Evolutionary conservation across 169 alveolate genomes (phyloP).

Genomic region (Toxoplasma gondii): DNA sequence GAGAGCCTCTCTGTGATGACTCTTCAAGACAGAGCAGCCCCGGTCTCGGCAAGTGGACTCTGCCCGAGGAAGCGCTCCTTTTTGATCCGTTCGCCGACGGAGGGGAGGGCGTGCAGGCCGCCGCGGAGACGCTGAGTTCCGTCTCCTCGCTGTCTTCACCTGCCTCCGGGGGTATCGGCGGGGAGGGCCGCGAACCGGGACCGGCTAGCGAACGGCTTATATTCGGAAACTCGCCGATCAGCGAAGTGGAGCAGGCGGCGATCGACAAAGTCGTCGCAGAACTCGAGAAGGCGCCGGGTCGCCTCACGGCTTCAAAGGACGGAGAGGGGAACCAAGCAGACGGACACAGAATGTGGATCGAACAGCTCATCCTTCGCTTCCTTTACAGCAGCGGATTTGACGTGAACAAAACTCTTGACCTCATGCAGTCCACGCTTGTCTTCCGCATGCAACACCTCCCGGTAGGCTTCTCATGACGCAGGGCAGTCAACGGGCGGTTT

Average conservation of each 20-base stretch:
- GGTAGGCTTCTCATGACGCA: not conserved
- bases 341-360: slow-evolving; percentile 17
- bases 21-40: not conserved
- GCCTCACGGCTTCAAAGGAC: not conserved
- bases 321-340: slow-evolving; percentile 13
- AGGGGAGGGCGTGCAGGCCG: not conserved
- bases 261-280: slow-evolving; percentile 38
- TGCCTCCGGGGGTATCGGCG: not conserved
- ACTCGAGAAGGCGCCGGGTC: not conserved
- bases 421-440: not conserved
- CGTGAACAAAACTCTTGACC: not conserved
- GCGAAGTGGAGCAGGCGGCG: slow-evolving; percentile 50
- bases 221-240: slow-evolving; percentile 43
- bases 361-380: slow-evolving; percentile 38
- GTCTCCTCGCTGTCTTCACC: not conserved
- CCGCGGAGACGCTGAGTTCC: not conserved
- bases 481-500: no score
- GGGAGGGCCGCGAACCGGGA: slow-evolving; percentile 2
- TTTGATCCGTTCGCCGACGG: not conserved
- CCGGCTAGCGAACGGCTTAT: slow-evolving; percentile 29
- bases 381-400: slow-evolving; percentile 34
- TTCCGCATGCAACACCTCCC: slow-evolving; percentile 9
- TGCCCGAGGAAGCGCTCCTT: slow-evolving; percentile 29
- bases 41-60: slow-evolving; percentile 4
- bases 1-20: not conserved